Evolutionary conservation across 2,329 filamentous ascomycete species (phyloP).

Genomic region (Biscogniauxia mediterranea): DNA sequence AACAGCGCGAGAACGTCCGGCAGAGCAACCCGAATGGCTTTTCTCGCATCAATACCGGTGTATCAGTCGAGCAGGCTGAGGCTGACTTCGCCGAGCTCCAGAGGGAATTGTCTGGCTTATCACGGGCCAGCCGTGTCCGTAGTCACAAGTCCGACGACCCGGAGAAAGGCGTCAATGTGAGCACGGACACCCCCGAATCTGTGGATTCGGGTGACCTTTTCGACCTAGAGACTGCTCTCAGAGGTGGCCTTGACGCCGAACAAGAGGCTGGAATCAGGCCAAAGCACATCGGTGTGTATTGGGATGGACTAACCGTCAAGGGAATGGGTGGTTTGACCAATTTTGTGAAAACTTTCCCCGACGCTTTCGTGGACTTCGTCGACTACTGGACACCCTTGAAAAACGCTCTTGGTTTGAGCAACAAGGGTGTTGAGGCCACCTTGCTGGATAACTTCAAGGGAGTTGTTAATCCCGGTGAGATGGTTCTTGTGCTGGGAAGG

Average conservation of each 20-base stretch:
- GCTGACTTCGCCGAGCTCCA: constrained; percentile 69
- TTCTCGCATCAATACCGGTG: constrained; percentile 42
- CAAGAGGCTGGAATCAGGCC: constrained; percentile 74
- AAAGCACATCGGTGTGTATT: constrained; percentile 78
- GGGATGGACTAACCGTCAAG: constrained; percentile 74
- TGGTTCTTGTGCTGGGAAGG: constrained; percentile 79
- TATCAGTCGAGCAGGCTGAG: constrained; percentile 67
- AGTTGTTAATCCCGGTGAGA: constrained; percentile 76
- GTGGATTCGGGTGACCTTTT: constrained; percentile 59
- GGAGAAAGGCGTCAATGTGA: constrained; percentile 50
- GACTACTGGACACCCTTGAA: constrained; percentile 67
- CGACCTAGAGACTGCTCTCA: constrained; percentile 71
- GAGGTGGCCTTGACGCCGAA: constrained; percentile 69
- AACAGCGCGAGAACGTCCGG: constrained; percentile 40
- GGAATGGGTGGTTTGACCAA: constrained; percentile 74
- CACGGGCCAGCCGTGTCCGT: constrained; percentile 46
- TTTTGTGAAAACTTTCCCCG: constrained; percentile 71
- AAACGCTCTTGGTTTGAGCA: constrained; percentile 61
- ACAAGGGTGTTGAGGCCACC: constrained; percentile 68
- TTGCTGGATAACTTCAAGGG: constrained; percentile 72
- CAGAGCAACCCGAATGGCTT: constrained; percentile 50
- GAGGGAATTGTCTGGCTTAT: constrained; percentile 57
- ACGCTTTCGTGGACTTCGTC: constrained; percentile 74
- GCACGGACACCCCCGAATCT: constrained; percentile 39
- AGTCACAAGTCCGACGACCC: constrained; percentile 47